Conservation (phyloP, 1,139 yeast genomes). For the Taphrina flavorubra region DNA sequence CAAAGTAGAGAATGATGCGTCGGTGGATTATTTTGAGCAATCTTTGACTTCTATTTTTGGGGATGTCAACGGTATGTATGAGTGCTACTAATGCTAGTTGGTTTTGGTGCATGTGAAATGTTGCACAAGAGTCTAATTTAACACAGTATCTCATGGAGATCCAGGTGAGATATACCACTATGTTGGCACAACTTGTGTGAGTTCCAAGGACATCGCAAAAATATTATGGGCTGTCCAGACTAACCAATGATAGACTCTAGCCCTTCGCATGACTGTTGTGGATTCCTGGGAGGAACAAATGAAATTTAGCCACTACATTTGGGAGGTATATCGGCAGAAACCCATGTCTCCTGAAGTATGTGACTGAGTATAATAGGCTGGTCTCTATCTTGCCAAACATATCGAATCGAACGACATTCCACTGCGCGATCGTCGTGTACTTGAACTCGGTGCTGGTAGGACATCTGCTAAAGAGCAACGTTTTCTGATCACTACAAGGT, state of each 20-base stretch:
- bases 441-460: constrained; percentile 30
- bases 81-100: neutral
- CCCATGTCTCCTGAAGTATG: too few species aligned
- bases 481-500: neutral
- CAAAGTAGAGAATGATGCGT: neutral
- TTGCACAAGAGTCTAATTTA: too few species aligned
- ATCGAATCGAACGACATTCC: constrained; percentile 7
- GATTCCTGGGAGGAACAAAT: constrained; percentile 21
- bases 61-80: constrained; percentile 18
- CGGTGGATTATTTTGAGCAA: constrained; percentile 11
- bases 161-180: constrained; percentile 21
- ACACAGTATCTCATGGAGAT: constrained; percentile 33
- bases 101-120: too few species aligned
- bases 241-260: constrained; percentile 2
- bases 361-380: constrained; percentile 20
- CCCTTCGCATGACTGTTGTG: constrained; percentile 7
- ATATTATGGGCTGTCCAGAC: neutral
- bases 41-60: constrained; percentile 27
- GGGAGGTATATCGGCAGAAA: constrained; percentile 7
- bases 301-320: constrained; percentile 30
- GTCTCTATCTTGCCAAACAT: constrained; percentile 2
- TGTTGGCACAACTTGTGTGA: neutral
- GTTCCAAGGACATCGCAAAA: neutral
- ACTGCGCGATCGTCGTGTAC: constrained; percentile 9
- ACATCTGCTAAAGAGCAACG: neutral